Conservation (phyloP, 192 early-diverging fungal species). For the Podila verticillata region DNA sequence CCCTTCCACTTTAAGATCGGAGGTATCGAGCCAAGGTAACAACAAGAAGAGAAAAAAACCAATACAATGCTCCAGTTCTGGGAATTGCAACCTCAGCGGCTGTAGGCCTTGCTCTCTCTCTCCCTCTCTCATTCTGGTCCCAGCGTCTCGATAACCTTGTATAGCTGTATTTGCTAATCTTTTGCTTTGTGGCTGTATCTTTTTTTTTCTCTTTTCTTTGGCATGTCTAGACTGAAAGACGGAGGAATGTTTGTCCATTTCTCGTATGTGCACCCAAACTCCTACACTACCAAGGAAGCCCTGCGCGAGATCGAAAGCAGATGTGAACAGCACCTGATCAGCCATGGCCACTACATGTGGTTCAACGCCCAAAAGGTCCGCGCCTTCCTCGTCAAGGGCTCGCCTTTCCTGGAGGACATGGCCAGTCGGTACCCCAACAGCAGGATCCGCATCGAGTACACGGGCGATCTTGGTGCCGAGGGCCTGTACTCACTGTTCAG, state of each 20-base stretch:
- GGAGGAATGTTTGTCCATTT: slow-evolving; percentile 67
- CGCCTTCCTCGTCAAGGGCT: slow-evolving; percentile 74
- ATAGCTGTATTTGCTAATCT: slow-evolving; percentile 6
- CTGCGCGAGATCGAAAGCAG: slow-evolving; percentile 54
- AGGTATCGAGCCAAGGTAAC: slow-evolving; percentile 62
- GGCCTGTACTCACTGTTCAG: slow-evolving; percentile 77
- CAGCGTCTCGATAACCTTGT: too few species aligned
- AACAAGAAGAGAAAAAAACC: too few species aligned
- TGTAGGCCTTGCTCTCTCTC: too few species aligned
- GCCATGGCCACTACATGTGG: slow-evolving; percentile 66
- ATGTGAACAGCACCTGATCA: slow-evolving; percentile 66
- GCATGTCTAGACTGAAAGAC: slow-evolving; percentile 48
- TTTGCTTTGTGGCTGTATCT: neutral
- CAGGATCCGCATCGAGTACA: slow-evolving; percentile 32
- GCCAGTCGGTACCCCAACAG: slow-evolving; percentile 60
- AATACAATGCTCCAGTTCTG: too few species aligned
- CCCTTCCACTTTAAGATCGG: slow-evolving; percentile 60
- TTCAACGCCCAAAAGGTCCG: slow-evolving; percentile 72
- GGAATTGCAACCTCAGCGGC: too few species aligned
- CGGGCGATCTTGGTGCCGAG: slow-evolving; percentile 27
- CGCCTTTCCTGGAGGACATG: slow-evolving; percentile 81
- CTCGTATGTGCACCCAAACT: slow-evolving; percentile 46
- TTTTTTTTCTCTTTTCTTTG: neutral
- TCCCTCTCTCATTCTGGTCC: too few species aligned
- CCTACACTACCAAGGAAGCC: slow-evolving; percentile 44